Evolutionary conservation across 1,284 basidiomycete species (phyloP).

Genomic region (Hemileccinum hortonii): DNA sequence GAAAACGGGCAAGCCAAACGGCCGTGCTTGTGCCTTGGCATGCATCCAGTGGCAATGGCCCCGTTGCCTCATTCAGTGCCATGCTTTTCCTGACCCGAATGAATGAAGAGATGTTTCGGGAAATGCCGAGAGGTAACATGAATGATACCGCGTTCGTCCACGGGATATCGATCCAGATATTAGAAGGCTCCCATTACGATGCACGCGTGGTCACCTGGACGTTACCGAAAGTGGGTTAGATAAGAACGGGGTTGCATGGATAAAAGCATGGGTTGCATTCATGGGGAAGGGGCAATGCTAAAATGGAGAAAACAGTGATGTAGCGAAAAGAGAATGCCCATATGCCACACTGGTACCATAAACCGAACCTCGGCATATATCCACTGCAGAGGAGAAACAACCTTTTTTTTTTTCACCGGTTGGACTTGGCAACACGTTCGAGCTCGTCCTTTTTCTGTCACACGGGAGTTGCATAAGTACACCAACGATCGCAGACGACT

Average conservation of each 20-base stretch:
- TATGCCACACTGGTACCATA: conserved; percentile 20
- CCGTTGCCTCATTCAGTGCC: conserved; percentile 1
- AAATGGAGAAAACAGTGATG: conserved; percentile 7
- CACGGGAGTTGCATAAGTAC: conserved; percentile 3
- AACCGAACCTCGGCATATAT: conserved; percentile 9
- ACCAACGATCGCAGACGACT: not conserved
- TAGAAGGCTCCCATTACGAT: conserved; percentile 2
- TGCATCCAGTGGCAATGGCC: not conserved
- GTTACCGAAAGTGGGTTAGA: not conserved
- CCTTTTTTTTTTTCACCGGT: conserved; percentile 69
- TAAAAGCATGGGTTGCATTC: conserved; percentile 29
- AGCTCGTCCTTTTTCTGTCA: conserved; percentile 89
- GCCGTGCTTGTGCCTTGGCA: not conserved
- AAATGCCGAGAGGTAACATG: conserved; percentile 14
- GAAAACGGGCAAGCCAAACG: not conserved
- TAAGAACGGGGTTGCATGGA: conserved; percentile 19
- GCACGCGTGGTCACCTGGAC: not conserved
- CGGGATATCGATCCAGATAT: not conserved
- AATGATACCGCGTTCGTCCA: conserved; percentile 2
- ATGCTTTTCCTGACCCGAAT: conserved; percentile 1
- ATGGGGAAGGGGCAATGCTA: conserved; percentile 16
- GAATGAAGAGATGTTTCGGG: conserved; percentile 17
- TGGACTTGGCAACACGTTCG: conserved; percentile 99
- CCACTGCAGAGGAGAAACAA: not conserved
- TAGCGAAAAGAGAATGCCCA: conserved; percentile 18